These are phyloP conservation scores for Claviceps quebecensis DNA, from an alignment of 2,329 filamentous ascomycete species.

Conservation along the genomic window DNA sequence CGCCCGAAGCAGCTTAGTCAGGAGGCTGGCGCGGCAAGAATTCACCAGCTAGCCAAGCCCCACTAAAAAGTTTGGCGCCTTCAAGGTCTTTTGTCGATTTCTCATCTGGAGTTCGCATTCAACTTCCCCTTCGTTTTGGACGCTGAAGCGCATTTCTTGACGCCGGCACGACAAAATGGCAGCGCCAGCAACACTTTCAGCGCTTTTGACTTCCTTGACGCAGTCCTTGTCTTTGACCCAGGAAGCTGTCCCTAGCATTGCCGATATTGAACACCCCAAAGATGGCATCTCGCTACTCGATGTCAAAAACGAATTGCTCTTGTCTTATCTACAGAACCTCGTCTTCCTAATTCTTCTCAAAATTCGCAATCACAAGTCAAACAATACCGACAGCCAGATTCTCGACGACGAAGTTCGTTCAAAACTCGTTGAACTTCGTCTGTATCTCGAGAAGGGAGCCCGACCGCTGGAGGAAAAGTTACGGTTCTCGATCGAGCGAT, in stretches of 20 bases:
- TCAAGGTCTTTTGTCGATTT: background rate
- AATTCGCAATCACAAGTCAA: conserved; percentile 41
- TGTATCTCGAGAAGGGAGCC: conserved; percentile 87
- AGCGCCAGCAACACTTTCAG: conserved; percentile 32
- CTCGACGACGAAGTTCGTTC: conserved; percentile 55
- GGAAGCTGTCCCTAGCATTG: conserved; percentile 49
- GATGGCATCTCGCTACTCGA: conserved; percentile 91
- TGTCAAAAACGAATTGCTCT: conserved; percentile 90
- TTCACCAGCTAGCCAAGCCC: conserved; percentile 1
- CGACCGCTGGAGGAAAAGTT: conserved; percentile 78
- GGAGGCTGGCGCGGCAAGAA: background rate
- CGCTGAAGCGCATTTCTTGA: background rate
- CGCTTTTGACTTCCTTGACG: conserved; percentile 38
- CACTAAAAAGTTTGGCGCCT: conserved; percentile 11
- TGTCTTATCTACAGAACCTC: conserved; percentile 90
- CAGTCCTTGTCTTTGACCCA: conserved; percentile 49
- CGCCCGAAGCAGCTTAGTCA: conserved; percentile 9
- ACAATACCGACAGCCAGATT: conserved; percentile 20
- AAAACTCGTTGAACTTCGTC: conserved; percentile 79
- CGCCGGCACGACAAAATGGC: conserved; percentile 24
- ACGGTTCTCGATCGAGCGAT: conserved; percentile 92
- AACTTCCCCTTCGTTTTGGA: conserved; percentile 1
- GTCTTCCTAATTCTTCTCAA: conserved; percentile 78
- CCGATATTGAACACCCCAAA: conserved; percentile 55
- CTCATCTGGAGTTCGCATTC: background rate